phyloP scores from a whole-genome alignment of 495 filamentous ascomycete species.

The Diplogelasinospora grovesii region DNA sequence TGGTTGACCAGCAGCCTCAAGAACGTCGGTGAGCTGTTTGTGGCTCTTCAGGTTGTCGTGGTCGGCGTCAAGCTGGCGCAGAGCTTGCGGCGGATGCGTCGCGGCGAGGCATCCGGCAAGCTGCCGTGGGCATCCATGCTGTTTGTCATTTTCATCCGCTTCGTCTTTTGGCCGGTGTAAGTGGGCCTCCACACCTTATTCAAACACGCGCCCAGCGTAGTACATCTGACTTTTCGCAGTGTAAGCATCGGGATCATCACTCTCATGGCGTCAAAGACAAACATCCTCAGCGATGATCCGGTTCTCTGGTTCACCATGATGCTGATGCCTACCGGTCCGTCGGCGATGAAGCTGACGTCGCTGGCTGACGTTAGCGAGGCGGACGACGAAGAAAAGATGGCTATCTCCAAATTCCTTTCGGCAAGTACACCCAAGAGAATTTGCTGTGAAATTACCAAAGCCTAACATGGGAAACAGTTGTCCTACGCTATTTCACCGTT shows the following conservation, averaged over 20 bases:
- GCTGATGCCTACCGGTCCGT: conserved; percentile 66
- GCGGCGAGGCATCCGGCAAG: conserved; percentile 18
- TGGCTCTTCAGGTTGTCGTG: conserved; percentile 60
- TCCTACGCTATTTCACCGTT: no score
- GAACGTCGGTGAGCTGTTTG: conserved; percentile 63
- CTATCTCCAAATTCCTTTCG: conserved; percentile 63
- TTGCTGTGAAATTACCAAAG: no score
- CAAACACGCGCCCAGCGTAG: no score
- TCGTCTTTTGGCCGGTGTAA: conserved; percentile 57
- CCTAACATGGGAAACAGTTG: no score
- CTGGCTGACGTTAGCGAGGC: conserved; percentile 56
- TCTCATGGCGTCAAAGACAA: conserved; percentile 48
- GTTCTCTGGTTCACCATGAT: conserved; percentile 70
- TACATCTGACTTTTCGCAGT: neutral
- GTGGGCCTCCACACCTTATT: neutral
- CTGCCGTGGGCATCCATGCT: conserved; percentile 45
- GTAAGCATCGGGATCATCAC: conserved; percentile 54
- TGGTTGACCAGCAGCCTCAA: conserved; percentile 60
- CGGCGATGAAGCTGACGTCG: conserved; percentile 58
- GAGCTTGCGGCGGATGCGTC: conserved; percentile 44
- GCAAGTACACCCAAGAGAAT: no score
- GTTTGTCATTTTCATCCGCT: conserved; percentile 53
- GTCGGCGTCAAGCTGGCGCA: conserved; percentile 59
- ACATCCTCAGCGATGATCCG: conserved; percentile 51
- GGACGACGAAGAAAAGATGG: conserved; percentile 55